Evolutionary conservation across 2,329 filamentous ascomycete species (phyloP).

Genomic region (Colletotrichum echinochloae): DNA sequence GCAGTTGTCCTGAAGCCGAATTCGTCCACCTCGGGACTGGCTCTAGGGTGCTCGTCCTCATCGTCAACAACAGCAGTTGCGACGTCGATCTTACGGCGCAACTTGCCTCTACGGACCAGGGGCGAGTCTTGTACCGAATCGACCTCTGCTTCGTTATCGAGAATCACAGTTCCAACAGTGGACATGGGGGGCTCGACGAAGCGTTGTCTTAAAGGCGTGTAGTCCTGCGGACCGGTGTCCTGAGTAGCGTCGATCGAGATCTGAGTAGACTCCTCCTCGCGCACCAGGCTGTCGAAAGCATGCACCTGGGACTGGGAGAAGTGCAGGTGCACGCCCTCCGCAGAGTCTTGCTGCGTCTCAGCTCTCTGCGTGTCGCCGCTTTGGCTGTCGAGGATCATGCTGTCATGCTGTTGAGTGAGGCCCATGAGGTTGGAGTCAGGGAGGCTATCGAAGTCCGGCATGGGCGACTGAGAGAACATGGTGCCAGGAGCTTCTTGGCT

Average conservation of each 20-base stretch:
- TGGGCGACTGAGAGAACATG: conserved; percentile 57
- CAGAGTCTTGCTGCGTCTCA: conserved; percentile 51
- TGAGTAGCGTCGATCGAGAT: conserved; percentile 82
- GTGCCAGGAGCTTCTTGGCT: conserved; percentile 56
- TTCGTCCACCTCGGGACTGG: conserved; percentile 47
- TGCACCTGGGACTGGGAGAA: conserved; percentile 72
- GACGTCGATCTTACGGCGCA: conserved; percentile 58
- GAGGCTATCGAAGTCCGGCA: conserved; percentile 69
- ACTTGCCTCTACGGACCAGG: conserved; percentile 69
- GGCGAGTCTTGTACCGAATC: conserved; percentile 71
- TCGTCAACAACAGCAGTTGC: conserved; percentile 56
- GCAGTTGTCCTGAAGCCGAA: conserved; percentile 60
- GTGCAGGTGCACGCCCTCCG: conserved; percentile 61
- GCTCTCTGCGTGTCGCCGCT: conserved; percentile 51
- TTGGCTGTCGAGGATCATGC: conserved; percentile 63
- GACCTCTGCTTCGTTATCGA: conserved; percentile 53
- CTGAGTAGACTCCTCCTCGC: conserved; percentile 65
- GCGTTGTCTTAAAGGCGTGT: conserved; percentile 76
- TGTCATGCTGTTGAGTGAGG: conserved; percentile 66
- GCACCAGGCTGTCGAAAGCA: conserved; percentile 68
- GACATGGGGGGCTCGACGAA: conserved; percentile 75
- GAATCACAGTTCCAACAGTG: conserved; percentile 77
- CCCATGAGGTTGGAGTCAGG: conserved; percentile 73
- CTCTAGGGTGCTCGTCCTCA: conserved; percentile 50
- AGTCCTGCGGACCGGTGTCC: conserved; percentile 80